A percentile compares a stretch with the other conserved stretches of the same genome.
Conservation (phyloP, 1,284 basidiomycete genomes). For the Microbotryomycetes sp. region DNA sequence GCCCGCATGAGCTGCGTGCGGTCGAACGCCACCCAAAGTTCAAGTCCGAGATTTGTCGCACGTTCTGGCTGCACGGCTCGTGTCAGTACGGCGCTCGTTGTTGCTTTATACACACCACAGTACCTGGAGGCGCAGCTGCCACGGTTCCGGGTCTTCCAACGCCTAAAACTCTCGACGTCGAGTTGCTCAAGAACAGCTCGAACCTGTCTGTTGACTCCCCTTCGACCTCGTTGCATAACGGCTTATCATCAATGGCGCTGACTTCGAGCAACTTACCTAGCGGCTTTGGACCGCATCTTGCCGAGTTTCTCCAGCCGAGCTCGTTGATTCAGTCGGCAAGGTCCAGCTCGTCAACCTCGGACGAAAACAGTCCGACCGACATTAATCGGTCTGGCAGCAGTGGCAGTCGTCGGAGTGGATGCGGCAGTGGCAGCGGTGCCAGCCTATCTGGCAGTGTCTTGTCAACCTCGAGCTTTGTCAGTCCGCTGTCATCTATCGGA, state of each 20-base stretch:
- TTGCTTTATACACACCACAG: constrained; percentile 72
- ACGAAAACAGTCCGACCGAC: neutral
- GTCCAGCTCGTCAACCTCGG: neutral
- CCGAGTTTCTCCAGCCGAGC: neutral
- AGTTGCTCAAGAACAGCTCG: neutral
- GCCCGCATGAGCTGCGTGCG: constrained; percentile 72
- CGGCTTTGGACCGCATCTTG: neutral
- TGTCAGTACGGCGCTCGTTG: constrained; percentile 83
- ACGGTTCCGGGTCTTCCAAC: neutral
- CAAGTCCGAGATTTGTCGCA: constrained; percentile 85
- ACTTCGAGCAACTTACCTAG: neutral
- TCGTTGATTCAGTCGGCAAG: neutral
- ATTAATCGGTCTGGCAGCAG: neutral
- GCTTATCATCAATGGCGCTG: neutral
- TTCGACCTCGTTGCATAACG: neutral
- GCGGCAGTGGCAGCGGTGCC: neutral
- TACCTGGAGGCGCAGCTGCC: neutral
- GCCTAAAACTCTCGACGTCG: neutral
- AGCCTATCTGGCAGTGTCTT: neutral
- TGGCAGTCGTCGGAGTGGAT: neutral
- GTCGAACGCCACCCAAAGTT: constrained; percentile 83
- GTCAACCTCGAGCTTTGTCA: neutral
- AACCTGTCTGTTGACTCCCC: neutral
- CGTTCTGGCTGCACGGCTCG: constrained; percentile 82
- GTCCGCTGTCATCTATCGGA: constrained; percentile 5